A percentile compares a stretch with the other conserved stretches of the same genome.
phyloP scores from a whole-genome alignment of 768 basidiomycete genomes.

The Lactifluus echinatus region DNA sequence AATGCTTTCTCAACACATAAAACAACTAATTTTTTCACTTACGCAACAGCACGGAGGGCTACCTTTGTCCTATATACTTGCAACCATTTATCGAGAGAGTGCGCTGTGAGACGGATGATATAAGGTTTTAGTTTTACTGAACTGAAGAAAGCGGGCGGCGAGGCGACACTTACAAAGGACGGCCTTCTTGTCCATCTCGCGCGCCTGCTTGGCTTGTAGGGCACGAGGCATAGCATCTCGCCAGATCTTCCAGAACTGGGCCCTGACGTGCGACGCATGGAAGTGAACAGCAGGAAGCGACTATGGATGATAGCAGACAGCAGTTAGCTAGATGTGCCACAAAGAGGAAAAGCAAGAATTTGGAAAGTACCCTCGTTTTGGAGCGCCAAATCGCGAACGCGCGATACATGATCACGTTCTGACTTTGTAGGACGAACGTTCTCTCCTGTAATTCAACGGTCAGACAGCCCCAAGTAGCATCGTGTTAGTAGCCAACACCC shows the following conservation, averaged over 20 bases:
- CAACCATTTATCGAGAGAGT: slow-evolving; percentile 56
- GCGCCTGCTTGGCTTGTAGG: slow-evolving; percentile 54
- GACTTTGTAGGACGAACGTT: slow-evolving; percentile 49
- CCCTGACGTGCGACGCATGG: slow-evolving; percentile 51
- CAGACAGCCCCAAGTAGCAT: too few species aligned
- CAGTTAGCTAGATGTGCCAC: neutral
- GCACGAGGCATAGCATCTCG: slow-evolving; percentile 61
- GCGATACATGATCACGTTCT: slow-evolving; percentile 53
- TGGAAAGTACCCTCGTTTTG: slow-evolving; percentile 50
- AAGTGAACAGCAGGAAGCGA: slow-evolving; percentile 75
- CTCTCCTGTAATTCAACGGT: slow-evolving; percentile 30
- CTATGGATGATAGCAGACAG: slow-evolving; percentile 32
- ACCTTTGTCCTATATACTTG: slow-evolving; percentile 59
- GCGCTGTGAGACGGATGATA: slow-evolving; percentile 37
- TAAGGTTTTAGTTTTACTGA: slow-evolving; percentile 17
- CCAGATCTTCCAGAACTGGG: slow-evolving; percentile 59
- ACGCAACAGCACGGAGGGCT: slow-evolving; percentile 78
- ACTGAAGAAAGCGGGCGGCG: neutral
- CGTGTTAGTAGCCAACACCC: too few species aligned
- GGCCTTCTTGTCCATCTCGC: slow-evolving; percentile 45
- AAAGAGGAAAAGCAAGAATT: neutral
- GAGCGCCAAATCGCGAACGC: slow-evolving; percentile 69
- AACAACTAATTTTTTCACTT: slow-evolving; percentile 30
- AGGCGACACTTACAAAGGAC: slow-evolving; percentile 45
- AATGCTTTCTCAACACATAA: too few species aligned